Evolutionary conservation across 495 filamentous ascomycete genomes (phyloP).

Genomic region (Parachaetomium inaequale): DNA sequence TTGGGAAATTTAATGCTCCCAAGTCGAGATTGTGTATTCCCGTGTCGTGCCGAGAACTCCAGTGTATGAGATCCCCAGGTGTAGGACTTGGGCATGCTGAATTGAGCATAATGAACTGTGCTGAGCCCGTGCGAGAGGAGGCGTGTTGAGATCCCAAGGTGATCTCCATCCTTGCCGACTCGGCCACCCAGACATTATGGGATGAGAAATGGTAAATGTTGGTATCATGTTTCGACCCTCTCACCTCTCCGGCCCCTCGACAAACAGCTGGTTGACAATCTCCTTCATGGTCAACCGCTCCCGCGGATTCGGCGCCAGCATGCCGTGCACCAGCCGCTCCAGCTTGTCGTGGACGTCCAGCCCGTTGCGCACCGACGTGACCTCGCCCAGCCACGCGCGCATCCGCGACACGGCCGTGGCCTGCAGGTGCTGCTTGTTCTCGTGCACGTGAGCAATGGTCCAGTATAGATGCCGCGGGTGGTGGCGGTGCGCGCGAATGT

Average conservation of each 20-base stretch:
- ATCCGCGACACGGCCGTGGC: slow-evolving; percentile 41
- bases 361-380: slow-evolving; percentile 35
- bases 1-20: too few species aligned
- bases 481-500: slow-evolving; percentile 38
- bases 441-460: slow-evolving; percentile 41
- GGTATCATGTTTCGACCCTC: not conserved
- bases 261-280: slow-evolving; percentile 36
- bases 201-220: not conserved
- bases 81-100: too few species aligned
- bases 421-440: slow-evolving; percentile 33
- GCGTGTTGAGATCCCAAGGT: too few species aligned
- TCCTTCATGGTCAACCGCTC: slow-evolving; percentile 43
- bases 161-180: too few species aligned
- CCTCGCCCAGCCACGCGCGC: slow-evolving; percentile 46
- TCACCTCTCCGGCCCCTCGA: slow-evolving; percentile 24
- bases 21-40: too few species aligned
- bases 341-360: slow-evolving; percentile 40
- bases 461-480: slow-evolving; percentile 47
- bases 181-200: not conserved
- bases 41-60: too few species aligned
- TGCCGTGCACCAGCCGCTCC: slow-evolving; percentile 42
- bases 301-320: slow-evolving; percentile 44
- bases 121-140: too few species aligned
- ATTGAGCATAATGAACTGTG: too few species aligned
- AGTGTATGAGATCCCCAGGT: too few species aligned